Base-by-base conservation (phyloP, 331 rosid species). In the Pyrus hybrid region DNA sequence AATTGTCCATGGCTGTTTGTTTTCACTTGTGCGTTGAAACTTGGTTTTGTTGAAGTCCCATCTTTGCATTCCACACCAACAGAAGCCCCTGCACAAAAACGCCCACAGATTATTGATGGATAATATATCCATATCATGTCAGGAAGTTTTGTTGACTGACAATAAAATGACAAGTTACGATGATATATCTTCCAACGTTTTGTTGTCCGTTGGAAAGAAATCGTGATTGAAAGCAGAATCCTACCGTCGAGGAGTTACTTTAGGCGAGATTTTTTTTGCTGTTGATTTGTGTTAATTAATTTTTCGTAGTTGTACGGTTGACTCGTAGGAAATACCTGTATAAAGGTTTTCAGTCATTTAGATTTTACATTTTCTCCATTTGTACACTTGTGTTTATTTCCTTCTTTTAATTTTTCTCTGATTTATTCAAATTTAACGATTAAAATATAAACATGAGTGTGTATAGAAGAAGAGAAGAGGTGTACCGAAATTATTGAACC, bases 1-100 rank as follows among this genome's bases (percentile, higher is more conserved):
- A 95, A 95, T 68, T 84, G 88, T 14, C 99, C 99, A 22, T 85
- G 79, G 62, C 77, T 70, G 70, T 91, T 79, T 51, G 98, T 95
- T 75, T 82, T 91, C 67, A 77, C 99, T 84, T 91, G 84, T 69
- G 84, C 80, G 61, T 68, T 76, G 81, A 92, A 90, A 37, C 77
- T 77, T 49, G 82, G 76, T 28, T 77, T 81, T n/a, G 85, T 69
- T 64, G 33, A 45, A 32, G 51, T 81, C 67, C 67, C 88, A 77
- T 85, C 82, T 82, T 82, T 85, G 45, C 45, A 37, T 10, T 37
- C 45, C 4, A 37, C 45, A 37, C 45, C 45, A 10, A 37, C 45
- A 37, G 93, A 79, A 32, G 99, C 99, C 77, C 96, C 97, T 94
- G 91, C 65, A 78, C 21, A 77, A 62, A 71, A 32, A 68, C 13